Base-by-base conservation (phyloP, 2,329 filamentous ascomycete genomes). In the Fusarium sp. region DNA sequence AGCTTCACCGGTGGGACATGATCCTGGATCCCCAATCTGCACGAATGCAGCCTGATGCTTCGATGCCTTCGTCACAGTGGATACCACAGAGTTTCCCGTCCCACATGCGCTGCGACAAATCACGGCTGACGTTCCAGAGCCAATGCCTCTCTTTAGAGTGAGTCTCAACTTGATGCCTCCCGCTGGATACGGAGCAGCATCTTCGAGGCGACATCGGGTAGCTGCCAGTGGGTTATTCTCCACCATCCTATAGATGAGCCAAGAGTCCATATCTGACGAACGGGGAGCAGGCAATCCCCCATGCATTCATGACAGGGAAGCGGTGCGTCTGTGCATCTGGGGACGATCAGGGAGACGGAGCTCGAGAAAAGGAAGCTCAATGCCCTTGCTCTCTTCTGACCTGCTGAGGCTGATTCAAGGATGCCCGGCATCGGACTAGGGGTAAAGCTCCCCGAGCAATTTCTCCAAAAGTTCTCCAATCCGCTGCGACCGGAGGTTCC, bases 21-120 rank as follows among this genome's bases (percentile, higher is more conserved):
- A 69, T 76, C 66, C 68, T 68, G 63, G 72, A 63, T 67, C 65
- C 63, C 74, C 68, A 77, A 64, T 45, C 71, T 75, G 71, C 73
- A 74, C 74, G 62, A 73, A 76, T 74, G 72, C 72, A 75, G 73
- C 64, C 65, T 71, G 66, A 74, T 76, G 72, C 73, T 75, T 74
- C 69, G 71, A 74, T 75, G 68, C 73, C 72, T 75, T 68, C 65
- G 68, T 75, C 71, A 73, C 71, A 63, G 64, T 72, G 54, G 68
- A 71, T 68, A 67, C 74, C 60, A 72, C 66, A 58, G 45, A 60
- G 62, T 68, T 64, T 43, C 63, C 52, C 37, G 67, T 77, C 70
- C 77, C 74, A 77, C 72, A 72, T 68, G 50, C 52, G 43, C 62
- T 71, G 56, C 64, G 60, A 72, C 60, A 64, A 56, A 43, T 65